A percentile compares a stretch with the other conserved stretches of the same genome.
These are phyloP conservation scores for Penicillium hordei DNA, from an alignment of 2,329 filamentous ascomycete species.

Conservation along the genomic window DNA sequence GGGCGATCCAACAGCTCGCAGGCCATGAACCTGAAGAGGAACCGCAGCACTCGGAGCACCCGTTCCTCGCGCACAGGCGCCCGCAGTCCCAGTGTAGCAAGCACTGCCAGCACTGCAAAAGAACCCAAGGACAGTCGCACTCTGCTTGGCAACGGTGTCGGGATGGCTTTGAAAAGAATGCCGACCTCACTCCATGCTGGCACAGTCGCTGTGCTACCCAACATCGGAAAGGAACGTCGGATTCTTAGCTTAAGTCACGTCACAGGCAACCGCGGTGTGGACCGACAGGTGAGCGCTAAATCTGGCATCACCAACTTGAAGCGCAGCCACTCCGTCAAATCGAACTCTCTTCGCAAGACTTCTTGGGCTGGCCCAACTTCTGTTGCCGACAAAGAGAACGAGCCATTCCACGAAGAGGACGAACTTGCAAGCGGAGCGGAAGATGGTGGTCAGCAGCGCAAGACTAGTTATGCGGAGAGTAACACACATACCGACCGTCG, in stretches of 20 bases:
- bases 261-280: slow-evolving; percentile 61
- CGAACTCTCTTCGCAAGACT: slow-evolving; percentile 62
- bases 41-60: slow-evolving; percentile 34
- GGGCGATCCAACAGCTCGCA: slow-evolving; percentile 62
- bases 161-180: slow-evolving; percentile 52
- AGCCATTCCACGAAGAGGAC: slow-evolving; percentile 63
- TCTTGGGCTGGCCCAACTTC: slow-evolving; percentile 63
- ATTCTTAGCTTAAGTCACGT: slow-evolving; percentile 93
- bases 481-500: slow-evolving; percentile 12
- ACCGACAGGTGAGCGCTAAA: slow-evolving; percentile 36
- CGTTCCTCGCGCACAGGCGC: slow-evolving; percentile 39
- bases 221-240: slow-evolving; percentile 63
- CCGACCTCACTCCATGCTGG: slow-evolving; percentile 42
- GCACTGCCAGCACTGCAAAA: slow-evolving; percentile 36
- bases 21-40: slow-evolving; percentile 54
- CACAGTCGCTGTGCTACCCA: slow-evolving; percentile 47
- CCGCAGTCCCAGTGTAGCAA: slow-evolving; percentile 36
- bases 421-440: slow-evolving; percentile 49
- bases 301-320: slow-evolving; percentile 61
- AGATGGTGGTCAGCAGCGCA: slow-evolving; percentile 50
- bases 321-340: slow-evolving; percentile 75
- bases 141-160: slow-evolving; percentile 44
- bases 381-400: slow-evolving; percentile 60
- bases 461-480: slow-evolving; percentile 45
- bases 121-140: slow-evolving; percentile 37